Evolutionary conservation across 345 rosid species (phyloP).

Genomic region (Brassica cretica): DNA sequence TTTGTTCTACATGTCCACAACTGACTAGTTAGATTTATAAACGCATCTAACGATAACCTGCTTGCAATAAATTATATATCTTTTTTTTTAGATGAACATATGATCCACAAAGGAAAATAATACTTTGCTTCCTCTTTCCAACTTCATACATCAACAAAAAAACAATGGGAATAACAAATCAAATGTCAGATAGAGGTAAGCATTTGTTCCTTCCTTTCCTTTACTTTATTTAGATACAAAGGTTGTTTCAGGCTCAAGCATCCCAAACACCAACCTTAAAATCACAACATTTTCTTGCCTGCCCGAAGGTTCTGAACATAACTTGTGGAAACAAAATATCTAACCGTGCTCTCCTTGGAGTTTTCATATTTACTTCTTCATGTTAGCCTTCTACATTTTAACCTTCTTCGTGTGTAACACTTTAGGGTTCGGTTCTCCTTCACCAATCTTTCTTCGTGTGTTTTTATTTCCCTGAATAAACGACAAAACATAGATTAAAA

Average conservation of each 20-base stretch:
- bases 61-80: not conserved
- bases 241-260: not conserved
- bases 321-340: slow-evolving; percentile 12
- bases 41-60: not conserved
- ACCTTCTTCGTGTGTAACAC: slow-evolving; percentile 24
- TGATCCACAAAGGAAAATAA: slow-evolving; percentile 15
- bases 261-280: not conserved
- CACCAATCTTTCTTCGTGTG: not conserved
- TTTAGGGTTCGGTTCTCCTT: slow-evolving; percentile 7
- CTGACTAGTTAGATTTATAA: slow-evolving; percentile 3
- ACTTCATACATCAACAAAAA: not conserved
- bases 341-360: not conserved
- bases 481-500: not conserved
- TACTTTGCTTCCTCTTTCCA: slow-evolving; percentile 33
- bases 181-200: slow-evolving; percentile 33
- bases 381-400: slow-evolving; percentile 24
- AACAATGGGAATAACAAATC: not conserved
- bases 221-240: not conserved
- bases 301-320: slow-evolving; percentile 9
- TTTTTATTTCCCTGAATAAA: slow-evolving; percentile 20
- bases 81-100: not conserved
- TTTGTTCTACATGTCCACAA: slow-evolving; percentile 17
- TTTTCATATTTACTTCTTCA: slow-evolving; percentile 16
- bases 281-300: not conserved
- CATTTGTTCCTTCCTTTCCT: slow-evolving; percentile 23